Conservation (phyloP, 1,284 basidiomycete species). For the Ganoderma meredithae region DNA sequence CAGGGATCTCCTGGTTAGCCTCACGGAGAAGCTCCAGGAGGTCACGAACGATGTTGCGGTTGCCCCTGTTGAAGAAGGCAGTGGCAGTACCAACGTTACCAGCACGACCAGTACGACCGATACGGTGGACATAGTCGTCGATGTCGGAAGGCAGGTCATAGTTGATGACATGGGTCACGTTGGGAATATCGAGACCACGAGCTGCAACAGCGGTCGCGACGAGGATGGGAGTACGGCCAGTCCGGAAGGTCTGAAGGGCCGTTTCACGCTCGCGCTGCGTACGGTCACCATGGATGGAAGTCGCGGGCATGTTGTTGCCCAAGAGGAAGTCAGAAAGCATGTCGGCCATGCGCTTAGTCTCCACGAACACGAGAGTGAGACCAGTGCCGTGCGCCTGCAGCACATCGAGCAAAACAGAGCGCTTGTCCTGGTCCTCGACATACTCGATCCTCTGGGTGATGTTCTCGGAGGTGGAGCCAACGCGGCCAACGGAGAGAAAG, state of each 20-base stretch:
- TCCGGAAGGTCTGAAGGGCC: slow-evolving; percentile 95
- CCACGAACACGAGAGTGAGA: slow-evolving; percentile 96
- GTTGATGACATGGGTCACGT: slow-evolving; percentile 98
- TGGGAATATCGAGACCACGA: slow-evolving; percentile 99
- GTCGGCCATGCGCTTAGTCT: slow-evolving; percentile 99
- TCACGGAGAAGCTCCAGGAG: slow-evolving; percentile 94
- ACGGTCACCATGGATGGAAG: slow-evolving; percentile 98
- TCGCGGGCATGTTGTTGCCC: slow-evolving; percentile 85
- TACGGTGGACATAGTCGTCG: slow-evolving; percentile 98
- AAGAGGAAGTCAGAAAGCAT: slow-evolving; percentile 97
- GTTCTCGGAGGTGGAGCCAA: slow-evolving; percentile 98
- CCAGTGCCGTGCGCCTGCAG: slow-evolving; percentile 79
- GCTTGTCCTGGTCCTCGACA: slow-evolving; percentile 98
- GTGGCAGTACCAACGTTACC: slow-evolving; percentile 98
- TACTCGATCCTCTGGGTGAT: slow-evolving; percentile 99
- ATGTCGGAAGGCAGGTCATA: slow-evolving; percentile 99
- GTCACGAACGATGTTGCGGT: slow-evolving; percentile 92
- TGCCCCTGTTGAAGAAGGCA: slow-evolving; percentile 93
- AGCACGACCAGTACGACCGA: slow-evolving; percentile 99
- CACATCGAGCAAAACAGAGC: slow-evolving; percentile 95
- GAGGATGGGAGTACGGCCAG: slow-evolving; percentile 94
- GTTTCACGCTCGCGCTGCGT: slow-evolving; percentile 97
- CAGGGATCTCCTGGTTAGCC: slow-evolving; percentile 95
- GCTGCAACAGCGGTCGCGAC: slow-evolving; percentile 99
- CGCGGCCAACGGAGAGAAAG: slow-evolving; percentile 98